Conservation (phyloP, 768 basidiomycete genomes). For the Dioszegia aurantiaca region DNA sequence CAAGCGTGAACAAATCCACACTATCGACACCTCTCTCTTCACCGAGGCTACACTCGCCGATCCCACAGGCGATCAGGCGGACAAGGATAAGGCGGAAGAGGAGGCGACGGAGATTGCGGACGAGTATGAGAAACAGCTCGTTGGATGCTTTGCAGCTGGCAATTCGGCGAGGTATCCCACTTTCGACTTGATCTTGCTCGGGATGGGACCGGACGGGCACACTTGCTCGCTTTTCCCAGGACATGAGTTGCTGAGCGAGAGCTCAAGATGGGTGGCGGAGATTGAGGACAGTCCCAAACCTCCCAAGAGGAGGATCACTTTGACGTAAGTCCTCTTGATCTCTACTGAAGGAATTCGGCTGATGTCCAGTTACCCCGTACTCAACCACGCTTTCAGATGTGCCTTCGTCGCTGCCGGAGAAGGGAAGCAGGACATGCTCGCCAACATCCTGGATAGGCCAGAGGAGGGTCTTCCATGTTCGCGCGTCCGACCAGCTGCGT, state of each 20-base stretch:
- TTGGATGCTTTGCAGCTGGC: constrained; percentile 78
- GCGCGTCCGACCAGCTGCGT: constrained; percentile 66
- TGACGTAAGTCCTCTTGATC: constrained; percentile 64
- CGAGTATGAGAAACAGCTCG: constrained; percentile 42
- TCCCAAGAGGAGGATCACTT: constrained; percentile 80
- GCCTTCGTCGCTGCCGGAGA: constrained; percentile 85
- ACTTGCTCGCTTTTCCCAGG: constrained; percentile 95
- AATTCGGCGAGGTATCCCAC: constrained; percentile 94
- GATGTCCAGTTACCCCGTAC: constrained; percentile 47
- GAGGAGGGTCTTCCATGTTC: constrained; percentile 77
- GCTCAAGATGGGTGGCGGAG: constrained; percentile 90
- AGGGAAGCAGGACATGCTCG: constrained; percentile 73
- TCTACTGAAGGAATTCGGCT: neutral
- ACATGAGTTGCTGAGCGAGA: constrained; percentile 78
- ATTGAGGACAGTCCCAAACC: constrained; percentile 93
- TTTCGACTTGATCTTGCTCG: constrained; percentile 94
- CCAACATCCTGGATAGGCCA: constrained; percentile 72
- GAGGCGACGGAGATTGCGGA: constrained; percentile 44
- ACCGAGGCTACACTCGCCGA: constrained; percentile 50
- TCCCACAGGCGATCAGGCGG: constrained; percentile 35
- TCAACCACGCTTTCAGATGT: constrained; percentile 61
- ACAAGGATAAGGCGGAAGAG: constrained; percentile 43
- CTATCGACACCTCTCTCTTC: constrained; percentile 67
- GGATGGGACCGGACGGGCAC: constrained; percentile 97
- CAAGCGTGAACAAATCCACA: constrained; percentile 71